Base-by-base conservation (phyloP, 208 protist genomes). In the Sergeia podlipaevii region DNA sequence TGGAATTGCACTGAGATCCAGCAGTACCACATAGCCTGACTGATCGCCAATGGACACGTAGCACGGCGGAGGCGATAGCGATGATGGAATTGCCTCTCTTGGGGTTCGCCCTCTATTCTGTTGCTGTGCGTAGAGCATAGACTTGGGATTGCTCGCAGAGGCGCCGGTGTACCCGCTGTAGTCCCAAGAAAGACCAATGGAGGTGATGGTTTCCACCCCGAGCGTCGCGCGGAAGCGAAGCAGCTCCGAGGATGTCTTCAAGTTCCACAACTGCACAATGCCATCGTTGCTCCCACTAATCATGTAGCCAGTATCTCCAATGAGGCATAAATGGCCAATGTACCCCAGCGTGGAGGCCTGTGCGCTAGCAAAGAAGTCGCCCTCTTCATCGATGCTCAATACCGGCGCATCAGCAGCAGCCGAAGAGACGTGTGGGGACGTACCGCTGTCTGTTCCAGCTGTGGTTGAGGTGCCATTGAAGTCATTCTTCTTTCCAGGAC, bases 191-290 rank as follows among this genome's bases (percentile, higher is more conserved):
- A 70, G 61, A 28, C 63, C 61, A 24, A 85, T 60, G 28, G 69
- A 60, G 13, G 81, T 88, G 33, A 93, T 65, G 11, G 81, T 68
- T 11, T 89, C 81, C 5, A 68, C 34, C 4, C 65, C 34, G 33
- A 77, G 63, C 0, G 85, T 87, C 17, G 63, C 76, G 27, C 71
- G 63, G 55, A 77, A 89, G 20, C 82, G 80, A 65, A 85, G 63
- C 34, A 88, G 51, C 65, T 95, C 87, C 11, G 51, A 59, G 38
- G 59, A 46, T 13, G 61, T 71, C 11, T 67, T 62, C 17, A 78
- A 38, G 43, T 91, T 80, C 88, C 88, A 95, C 53, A 95, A 67
- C 70, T 95, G 88, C 34, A 95, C 23, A 3, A 89, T 41, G 1
- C 88, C 88, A 34, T 86, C 76, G 62, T 86, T 82, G 46, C 74